Base-by-base conservation (phyloP, 495 filamentous ascomycete genomes). In the Pseudoneurospora amorphoporcata region DNA sequence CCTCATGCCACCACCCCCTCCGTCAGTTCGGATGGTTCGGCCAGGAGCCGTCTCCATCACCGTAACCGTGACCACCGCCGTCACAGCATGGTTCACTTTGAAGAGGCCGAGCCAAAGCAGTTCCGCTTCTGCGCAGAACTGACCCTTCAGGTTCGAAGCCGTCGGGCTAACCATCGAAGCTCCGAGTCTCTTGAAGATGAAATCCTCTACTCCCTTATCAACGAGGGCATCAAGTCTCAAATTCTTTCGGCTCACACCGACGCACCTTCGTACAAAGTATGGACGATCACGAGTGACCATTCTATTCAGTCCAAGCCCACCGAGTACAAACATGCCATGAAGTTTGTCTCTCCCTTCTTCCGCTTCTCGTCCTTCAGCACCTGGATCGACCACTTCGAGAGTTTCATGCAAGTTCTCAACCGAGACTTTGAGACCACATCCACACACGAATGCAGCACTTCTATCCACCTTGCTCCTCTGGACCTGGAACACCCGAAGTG, bases 121-220 rank as follows among this genome's bases (percentile, higher is more conserved):
- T 79, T 80, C 76, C 75, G 73, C 68, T 76, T 80, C 70, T 76
- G 74, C 53, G 70, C 76, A 72, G 78, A 78, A 38, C 69, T 80
- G 16, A 73, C 73, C 71, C 72, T 80, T 17, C 71, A 77, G 69
- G 43, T 79, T 38, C 74, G 78, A 43, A 79, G 77, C 73, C 76
- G 78, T 8, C 58, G 69, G n/a, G 71, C 69, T 35, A 58, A 76
- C n/a, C 77, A 80, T 72, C 73, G 70, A 23, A 61, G 29, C 38
- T 65, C 69, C 0, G 35, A 23, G 19, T 69, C 43, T 35, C 77
- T 80, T 37, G 69, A 72, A 23, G 72, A 74, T n/a, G 78, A 80
- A 69, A 43, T 80, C 73, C 73, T 70, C 71, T 39, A 9, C 39
- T 72, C 53, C 43, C 75, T 80, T 8, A 71, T 61, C 19, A 39